Evolutionary conservation across 371 early-diverging fungal species (phyloP), one percentile per base, ranked within the genome.

Genomic region (Smittium culicis): DNA sequence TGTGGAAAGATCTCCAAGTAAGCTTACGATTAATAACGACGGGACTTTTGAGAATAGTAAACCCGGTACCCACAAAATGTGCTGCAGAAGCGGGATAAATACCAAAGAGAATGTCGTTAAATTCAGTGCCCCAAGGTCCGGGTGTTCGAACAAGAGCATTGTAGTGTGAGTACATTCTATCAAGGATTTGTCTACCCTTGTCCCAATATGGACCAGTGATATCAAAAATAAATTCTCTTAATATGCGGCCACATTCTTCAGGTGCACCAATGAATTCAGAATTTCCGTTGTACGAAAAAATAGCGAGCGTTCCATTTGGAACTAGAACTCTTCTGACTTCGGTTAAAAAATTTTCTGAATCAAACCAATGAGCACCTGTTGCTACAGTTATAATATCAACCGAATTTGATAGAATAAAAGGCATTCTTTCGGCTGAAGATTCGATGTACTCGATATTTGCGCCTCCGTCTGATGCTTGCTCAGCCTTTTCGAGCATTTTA

Each of bases 351-450:
- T 69, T 30, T 1, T 74, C 74, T n/a, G 80, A 72, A 20, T 85
- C 75, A 65, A 88, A 83, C 86, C 86, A 88, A 66, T 86, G 88
- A 61, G 82, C 78, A 0, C 84, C 84, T 54, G 82, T 79, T 25
- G 80, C 83, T 1, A 81, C 77, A 0, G 86, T 82, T 14, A 87
- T 56, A 66, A 86, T 59, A 67, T 87, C 87, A 20, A 84, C 70
- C 0, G 74, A n/a, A n/a, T n/a, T n/a, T n/a, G n/a, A n/a, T n/a
- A n/a, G n/a, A n/a, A n/a, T n/a, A n/a, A n/a, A n/a, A 69, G 33
- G 59, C 11, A 84, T 68, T 27, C 79, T 72, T 63, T 85, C 84
- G 0, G 79, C 83, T 5, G 70, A 64, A 5, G 79, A 77, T 1
- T 75, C 72, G 54, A 71, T 72, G 65, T 85, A 86, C 0, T 71